Percentiles rank a stretch among this genome's conserved stretches.
These are phyloP conservation scores for Colletotrichum sp. DNA, from an alignment of 2,329 filamentous ascomycete genomes.

Conservation along the genomic window DNA sequence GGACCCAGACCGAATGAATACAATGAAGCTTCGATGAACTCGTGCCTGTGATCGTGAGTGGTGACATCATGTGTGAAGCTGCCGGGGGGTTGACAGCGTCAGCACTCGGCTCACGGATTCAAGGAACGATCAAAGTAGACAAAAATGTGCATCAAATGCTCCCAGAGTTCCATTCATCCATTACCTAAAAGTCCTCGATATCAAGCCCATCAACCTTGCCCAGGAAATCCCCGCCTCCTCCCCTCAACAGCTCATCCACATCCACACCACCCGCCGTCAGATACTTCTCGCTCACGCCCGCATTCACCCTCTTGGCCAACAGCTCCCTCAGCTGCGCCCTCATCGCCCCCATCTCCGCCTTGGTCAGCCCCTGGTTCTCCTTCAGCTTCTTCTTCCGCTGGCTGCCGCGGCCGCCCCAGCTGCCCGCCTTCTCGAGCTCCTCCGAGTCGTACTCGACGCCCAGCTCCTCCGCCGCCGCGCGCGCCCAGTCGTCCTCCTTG, in stretches of 20 bases:
- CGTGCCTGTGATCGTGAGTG: neutral
- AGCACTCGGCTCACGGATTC: too few relatives aligned
- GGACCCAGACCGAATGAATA: neutral
- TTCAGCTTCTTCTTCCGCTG: constrained; percentile 78
- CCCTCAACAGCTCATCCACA: constrained; percentile 71
- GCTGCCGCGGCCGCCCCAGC: constrained; percentile 71
- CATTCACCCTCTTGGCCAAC: constrained; percentile 77
- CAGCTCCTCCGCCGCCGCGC: constrained; percentile 85
- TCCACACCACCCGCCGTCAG: constrained; percentile 86
- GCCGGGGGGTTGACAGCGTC: neutral
- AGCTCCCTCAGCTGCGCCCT: constrained; percentile 75
- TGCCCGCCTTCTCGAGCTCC: constrained; percentile 73
- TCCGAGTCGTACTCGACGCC: constrained; percentile 94
- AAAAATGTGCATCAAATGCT: neutral
- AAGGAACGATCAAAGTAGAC: too few relatives aligned
- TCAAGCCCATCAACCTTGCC: constrained; percentile 54
- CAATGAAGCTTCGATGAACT: neutral
- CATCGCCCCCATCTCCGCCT: constrained; percentile 74
- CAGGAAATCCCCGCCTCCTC: constrained; percentile 71
- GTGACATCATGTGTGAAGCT: neutral
- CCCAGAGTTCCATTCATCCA: neutral
- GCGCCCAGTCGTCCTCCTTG: constrained; percentile 85
- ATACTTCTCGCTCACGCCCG: constrained; percentile 88
- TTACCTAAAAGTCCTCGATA: constrained; percentile 33
- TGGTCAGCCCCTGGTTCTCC: constrained; percentile 69